Percentiles rank a stretch among this genome's conserved stretches.
Conservation (phyloP, 768 basidiomycete species). For the Sporobolomyces roseus region DNA sequence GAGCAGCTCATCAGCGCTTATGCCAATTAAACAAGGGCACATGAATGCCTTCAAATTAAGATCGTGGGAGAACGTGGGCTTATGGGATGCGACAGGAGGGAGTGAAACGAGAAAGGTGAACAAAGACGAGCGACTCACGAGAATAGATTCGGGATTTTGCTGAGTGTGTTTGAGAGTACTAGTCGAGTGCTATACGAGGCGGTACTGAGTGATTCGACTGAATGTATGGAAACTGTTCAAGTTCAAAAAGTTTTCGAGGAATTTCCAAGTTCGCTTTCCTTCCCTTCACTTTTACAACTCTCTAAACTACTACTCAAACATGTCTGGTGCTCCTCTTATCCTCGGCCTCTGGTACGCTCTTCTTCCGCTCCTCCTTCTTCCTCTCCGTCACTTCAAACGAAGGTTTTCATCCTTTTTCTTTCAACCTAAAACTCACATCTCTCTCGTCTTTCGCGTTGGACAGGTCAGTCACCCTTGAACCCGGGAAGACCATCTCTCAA, state of each 20-base stretch:
- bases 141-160: too few species aligned
- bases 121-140: too few species aligned
- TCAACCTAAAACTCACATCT: not conserved
- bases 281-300: not conserved
- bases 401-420: not conserved
- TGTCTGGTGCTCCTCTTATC: slow-evolving; percentile 29
- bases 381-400: too few species aligned
- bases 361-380: not conserved
- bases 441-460: not conserved
- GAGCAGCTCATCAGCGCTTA: too few species aligned
- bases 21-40: too few species aligned
- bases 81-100: too few species aligned
- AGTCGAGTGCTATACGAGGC: not conserved
- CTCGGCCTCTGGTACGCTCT: slow-evolving; percentile 41
- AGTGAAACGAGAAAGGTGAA: too few species aligned
- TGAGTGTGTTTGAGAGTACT: too few species aligned
- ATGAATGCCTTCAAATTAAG: too few species aligned
- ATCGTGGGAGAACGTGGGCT: too few species aligned
- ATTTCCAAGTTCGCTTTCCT: not conserved
- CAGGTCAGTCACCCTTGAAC: slow-evolving; percentile 41
- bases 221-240: not conserved
- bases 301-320: not conserved
- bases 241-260: not conserved
- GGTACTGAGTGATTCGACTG: not conserved
- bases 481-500: slow-evolving; percentile 38